These are phyloP conservation scores for Diaporthe sp. DNA, from an alignment of 2,329 filamentous ascomycete species.

Conservation along the genomic window DNA sequence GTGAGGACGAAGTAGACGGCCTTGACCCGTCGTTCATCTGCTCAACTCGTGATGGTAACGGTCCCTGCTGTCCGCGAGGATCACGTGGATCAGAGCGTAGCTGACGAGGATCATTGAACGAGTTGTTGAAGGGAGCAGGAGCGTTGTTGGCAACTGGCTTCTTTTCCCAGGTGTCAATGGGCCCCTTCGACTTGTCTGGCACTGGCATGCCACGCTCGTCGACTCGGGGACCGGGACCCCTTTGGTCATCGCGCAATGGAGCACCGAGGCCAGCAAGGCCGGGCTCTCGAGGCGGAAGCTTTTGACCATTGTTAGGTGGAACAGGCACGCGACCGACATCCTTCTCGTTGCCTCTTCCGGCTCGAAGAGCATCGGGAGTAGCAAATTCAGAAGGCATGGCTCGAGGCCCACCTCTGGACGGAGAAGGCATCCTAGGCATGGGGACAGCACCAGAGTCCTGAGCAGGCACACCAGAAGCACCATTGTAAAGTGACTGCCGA, in stretches of 20 bases:
- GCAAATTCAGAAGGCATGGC: background rate
- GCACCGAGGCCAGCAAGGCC: background rate
- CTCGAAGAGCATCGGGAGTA: background rate
- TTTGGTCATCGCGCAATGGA: background rate
- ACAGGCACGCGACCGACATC: background rate
- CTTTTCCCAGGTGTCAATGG: background rate
- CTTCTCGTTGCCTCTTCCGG: background rate
- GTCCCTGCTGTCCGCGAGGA: background rate
- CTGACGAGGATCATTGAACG: slow-evolving; percentile 8
- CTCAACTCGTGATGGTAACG: background rate
- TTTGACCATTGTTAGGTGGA: background rate
- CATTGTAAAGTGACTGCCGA: background rate
- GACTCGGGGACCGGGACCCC: background rate
- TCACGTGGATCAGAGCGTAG: background rate
- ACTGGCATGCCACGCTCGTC: background rate
- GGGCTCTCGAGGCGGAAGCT: background rate
- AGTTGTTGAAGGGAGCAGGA: background rate
- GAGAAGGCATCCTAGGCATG: background rate
- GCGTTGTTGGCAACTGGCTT: background rate
- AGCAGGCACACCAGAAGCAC: background rate
- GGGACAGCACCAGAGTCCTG: background rate
- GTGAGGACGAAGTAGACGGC: background rate
- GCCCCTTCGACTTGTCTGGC: background rate
- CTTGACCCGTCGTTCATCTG: background rate
- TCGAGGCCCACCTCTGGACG: background rate